Conservation (phyloP, 345 rosid species). For the Alliaria petiolata region DNA sequence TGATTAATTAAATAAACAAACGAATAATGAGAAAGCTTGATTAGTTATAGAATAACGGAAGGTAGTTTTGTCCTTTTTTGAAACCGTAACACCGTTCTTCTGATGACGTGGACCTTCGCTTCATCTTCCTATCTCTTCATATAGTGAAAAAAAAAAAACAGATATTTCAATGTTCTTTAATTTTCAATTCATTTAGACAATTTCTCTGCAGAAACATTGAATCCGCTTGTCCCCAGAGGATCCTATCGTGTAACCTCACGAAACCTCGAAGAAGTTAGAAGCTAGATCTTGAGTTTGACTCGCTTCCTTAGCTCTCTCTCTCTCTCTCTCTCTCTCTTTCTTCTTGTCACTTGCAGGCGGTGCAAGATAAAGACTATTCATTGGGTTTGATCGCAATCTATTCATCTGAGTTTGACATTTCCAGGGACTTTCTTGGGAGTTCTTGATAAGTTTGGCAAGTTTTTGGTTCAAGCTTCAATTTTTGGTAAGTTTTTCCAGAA, state of each 20-base stretch:
- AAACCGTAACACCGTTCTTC: slow-evolving; percentile 23
- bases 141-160: neutral
- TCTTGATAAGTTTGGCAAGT: neutral
- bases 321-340: neutral
- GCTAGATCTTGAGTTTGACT: slow-evolving; percentile 35
- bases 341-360: slow-evolving; percentile 29
- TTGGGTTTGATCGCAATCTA: slow-evolving; percentile 18
- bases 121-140: slow-evolving; percentile 25
- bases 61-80: slow-evolving; percentile 27
- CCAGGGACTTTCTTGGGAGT: slow-evolving; percentile 2
- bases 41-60: slow-evolving; percentile 23
- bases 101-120: slow-evolving; percentile 26
- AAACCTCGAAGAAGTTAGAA: slow-evolving; percentile 25
- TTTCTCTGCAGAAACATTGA: slow-evolving; percentile 14
- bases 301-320: neutral
- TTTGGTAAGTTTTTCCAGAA: slow-evolving; percentile 3
- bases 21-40: neutral
- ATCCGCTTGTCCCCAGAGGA: slow-evolving; percentile 16
- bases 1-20: slow-evolving; percentile 12
- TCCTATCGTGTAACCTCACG: slow-evolving; percentile 14
- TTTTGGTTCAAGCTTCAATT: slow-evolving; percentile 1
- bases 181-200: slow-evolving; percentile 22
- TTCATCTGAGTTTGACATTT: slow-evolving; percentile 15
- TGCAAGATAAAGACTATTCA: neutral
- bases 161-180: neutral